Conservation (phyloP, 225 moss, liverwort and hornwort genomes). For the Ulota crispa region DNA sequence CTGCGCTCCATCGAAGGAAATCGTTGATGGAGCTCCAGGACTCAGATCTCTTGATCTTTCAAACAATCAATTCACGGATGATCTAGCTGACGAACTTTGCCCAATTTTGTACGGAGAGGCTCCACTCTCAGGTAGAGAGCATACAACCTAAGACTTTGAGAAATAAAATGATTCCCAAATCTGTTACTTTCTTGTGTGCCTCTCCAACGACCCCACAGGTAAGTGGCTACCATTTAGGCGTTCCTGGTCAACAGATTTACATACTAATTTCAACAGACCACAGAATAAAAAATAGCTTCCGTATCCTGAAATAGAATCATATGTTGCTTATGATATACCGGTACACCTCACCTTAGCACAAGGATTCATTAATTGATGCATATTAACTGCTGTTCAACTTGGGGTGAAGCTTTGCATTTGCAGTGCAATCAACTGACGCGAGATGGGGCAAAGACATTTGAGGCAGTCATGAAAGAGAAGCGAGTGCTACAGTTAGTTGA, state of each 20-base stretch:
- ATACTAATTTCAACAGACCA: background rate
- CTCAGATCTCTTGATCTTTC: constrained; percentile 43
- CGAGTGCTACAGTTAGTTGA: constrained; percentile 57
- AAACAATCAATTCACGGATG: constrained; percentile 41
- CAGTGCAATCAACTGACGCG: constrained; percentile 63
- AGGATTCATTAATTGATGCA: constrained; percentile 13
- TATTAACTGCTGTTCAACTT: constrained; percentile 23
- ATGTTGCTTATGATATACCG: background rate
- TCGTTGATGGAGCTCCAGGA: constrained; percentile 9
- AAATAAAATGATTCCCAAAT: background rate
- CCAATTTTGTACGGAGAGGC: constrained; percentile 32
- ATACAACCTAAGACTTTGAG: background rate
- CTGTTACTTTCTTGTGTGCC: background rate
- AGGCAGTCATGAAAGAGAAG: constrained; percentile 45
- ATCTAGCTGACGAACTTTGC: constrained; percentile 46
- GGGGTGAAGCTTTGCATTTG: constrained; percentile 64
- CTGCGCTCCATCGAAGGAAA: constrained; percentile 23
- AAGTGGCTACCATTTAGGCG: background rate
- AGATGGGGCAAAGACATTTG: constrained; percentile 56
- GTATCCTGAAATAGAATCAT: background rate
- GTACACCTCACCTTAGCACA: background rate
- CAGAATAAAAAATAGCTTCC: background rate
- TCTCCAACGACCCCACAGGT: background rate
- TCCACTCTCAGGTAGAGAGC: constrained; percentile 35
- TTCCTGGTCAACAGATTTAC: background rate